These are phyloP conservation scores for Boeremia exigua DNA, from an alignment of 2,329 filamentous ascomycete genomes.

Conservation along the genomic window DNA sequence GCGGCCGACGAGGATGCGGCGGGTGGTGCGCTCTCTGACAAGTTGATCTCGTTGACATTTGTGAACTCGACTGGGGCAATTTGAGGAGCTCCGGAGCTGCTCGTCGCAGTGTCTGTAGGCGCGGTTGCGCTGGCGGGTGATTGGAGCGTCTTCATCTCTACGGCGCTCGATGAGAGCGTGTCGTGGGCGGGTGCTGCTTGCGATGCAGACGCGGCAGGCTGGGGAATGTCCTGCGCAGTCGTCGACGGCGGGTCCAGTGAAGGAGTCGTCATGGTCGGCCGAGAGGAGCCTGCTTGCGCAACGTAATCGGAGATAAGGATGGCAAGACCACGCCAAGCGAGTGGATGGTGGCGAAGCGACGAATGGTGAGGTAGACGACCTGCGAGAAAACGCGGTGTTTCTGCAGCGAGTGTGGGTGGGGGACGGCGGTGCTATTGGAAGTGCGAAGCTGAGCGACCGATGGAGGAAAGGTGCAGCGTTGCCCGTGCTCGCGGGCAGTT, in stretches of 20 bases:
- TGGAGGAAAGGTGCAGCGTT: slow-evolving; percentile 19
- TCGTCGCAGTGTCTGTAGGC: slow-evolving; percentile 21
- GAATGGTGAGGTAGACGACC: slow-evolving; percentile 1
- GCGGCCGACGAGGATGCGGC: slow-evolving; percentile 27
- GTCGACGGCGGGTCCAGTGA: slow-evolving; percentile 36
- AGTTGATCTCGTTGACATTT: slow-evolving; percentile 14
- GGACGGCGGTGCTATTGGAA: slow-evolving; percentile 4
- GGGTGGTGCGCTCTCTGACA: slow-evolving; percentile 20
- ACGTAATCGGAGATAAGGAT: slow-evolving; percentile 28
- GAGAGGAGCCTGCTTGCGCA: slow-evolving; percentile 22
- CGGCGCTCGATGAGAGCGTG: slow-evolving; percentile 34
- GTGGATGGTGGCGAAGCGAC: slow-evolving; percentile 8
- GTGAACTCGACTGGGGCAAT: slow-evolving; percentile 18
- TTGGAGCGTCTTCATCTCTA: slow-evolving; percentile 44
- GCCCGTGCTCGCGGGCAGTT: slow-evolving; percentile 31
- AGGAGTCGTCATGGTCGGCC: slow-evolving; percentile 41
- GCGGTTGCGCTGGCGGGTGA: slow-evolving; percentile 26
- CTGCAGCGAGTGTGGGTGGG: slow-evolving; percentile 14
- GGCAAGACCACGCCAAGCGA: slow-evolving; percentile 25
- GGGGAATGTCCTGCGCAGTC: slow-evolving; percentile 32
- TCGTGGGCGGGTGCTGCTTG: slow-evolving; percentile 32
- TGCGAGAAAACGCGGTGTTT: background rate
- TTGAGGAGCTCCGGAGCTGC: slow-evolving; percentile 21
- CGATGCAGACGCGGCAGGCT: slow-evolving; percentile 26
- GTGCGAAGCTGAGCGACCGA: slow-evolving; percentile 18